Evolutionary conservation across 139 green algal genomes (phyloP), one percentile per base, ranked within the genome.

Genomic region (Ulvella scutata): DNA sequence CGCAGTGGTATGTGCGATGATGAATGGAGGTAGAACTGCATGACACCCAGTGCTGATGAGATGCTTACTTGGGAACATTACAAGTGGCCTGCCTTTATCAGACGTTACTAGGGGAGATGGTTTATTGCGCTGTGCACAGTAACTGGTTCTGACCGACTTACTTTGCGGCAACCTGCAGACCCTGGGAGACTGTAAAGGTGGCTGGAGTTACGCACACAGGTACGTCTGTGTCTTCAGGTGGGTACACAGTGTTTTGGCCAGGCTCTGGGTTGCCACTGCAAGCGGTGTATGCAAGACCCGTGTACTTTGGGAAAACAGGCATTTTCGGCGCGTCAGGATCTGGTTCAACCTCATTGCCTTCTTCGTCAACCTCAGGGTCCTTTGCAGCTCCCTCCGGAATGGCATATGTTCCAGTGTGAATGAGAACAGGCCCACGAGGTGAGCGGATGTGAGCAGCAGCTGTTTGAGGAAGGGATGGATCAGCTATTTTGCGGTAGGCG

Each of bases 271-370:
- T 26, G 9, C 4, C 51, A n/a, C n/a, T 26, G 17, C 6, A 10
- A n/a, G 74, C 81, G 2, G 43, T 31, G 61, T 81, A 91, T 3
- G 39, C 76, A 28, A 91, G 77, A 43, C 84, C 83, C 72, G 88
- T 80, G 76, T 91, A 91, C 74, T 86, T 87, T 20, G 86, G 82
- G 51, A 76, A 82, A 4, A 77, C 43, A 21, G 86, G 86, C 74
- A 88, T 61, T 17, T 59, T 75, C 7, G 84, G 79, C 72, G 82
- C 83, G 60, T 82, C 84, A 4, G 73, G 61, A 74, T 81, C 77
- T 4, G 75, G 38, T 4, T 83, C 75, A 40, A 84, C 83, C 4
- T 43, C 59, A 38, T 82, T 29, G 23, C 82, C 82, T 3, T 87
- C 82, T 74, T 87, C 82, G 44, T 87, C 82, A 26, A 84, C 74